Percentiles rank a stretch among this genome's conserved stretches.
Evolutionary conservation across 192 early-diverging fungal species (phyloP).

Genomic region (Spinellus fusiger): DNA sequence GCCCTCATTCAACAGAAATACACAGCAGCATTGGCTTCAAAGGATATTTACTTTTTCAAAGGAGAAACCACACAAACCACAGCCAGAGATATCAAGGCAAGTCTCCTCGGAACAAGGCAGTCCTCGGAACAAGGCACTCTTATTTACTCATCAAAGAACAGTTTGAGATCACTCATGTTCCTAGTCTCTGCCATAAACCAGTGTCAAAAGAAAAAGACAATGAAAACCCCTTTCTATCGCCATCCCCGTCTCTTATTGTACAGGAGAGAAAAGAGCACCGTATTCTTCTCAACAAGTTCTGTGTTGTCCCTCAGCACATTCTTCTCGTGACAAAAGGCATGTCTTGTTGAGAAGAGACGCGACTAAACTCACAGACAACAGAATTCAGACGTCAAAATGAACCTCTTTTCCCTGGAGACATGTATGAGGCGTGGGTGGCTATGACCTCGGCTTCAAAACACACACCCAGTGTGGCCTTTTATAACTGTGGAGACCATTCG

Average conservation of each 20-base stretch:
- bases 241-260: slow-evolving; percentile 41
- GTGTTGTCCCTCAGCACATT: slow-evolving; percentile 45
- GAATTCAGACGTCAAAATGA: slow-evolving; percentile 47
- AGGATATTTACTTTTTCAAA: background rate
- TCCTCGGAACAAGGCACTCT: background rate
- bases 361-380: slow-evolving; percentile 3
- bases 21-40: background rate
- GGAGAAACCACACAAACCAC: background rate
- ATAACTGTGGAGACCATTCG: slow-evolving; percentile 49
- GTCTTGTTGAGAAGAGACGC: background rate
- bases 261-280: slow-evolving; percentile 33
- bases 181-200: slow-evolving; percentile 37
- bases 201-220: slow-evolving; percentile 15
- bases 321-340: slow-evolving; percentile 53
- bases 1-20: background rate
- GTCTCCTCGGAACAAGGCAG: background rate
- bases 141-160: slow-evolving; percentile 13
- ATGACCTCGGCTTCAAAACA: slow-evolving; percentile 21
- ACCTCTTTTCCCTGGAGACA: slow-evolving; percentile 39
- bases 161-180: slow-evolving; percentile 43
- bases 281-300: slow-evolving; percentile 54
- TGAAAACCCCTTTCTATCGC: slow-evolving; percentile 44
- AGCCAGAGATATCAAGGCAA: slow-evolving; percentile 17
- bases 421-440: slow-evolving; percentile 34
- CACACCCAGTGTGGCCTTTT: slow-evolving; percentile 38